Conservation (phyloP, 768 basidiomycete genomes). For the Boletus subparvulus region DNA sequence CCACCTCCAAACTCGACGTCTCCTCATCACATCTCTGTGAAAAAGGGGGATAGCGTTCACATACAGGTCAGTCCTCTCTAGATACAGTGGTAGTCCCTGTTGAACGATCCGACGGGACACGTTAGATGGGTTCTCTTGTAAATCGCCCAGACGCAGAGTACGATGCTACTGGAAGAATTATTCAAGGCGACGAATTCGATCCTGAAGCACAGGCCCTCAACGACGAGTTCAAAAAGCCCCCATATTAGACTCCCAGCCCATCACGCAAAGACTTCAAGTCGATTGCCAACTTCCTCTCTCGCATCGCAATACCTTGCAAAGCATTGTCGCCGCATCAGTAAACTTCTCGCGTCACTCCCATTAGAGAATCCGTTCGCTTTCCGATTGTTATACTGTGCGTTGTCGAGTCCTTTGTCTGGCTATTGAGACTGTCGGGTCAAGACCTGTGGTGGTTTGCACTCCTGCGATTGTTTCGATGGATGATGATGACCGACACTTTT, state of each 20-base stretch:
- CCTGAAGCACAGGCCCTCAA: slow-evolving; percentile 58
- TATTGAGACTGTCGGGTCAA: not conserved
- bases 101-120: slow-evolving; percentile 7
- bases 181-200: slow-evolving; percentile 49
- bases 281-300: not conserved
- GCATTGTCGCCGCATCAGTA: not conserved
- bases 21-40: slow-evolving; percentile 31
- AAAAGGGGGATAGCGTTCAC: slow-evolving; percentile 52
- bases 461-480: not conserved
- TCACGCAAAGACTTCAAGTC: not conserved
- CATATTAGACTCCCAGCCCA: slow-evolving; percentile 30
- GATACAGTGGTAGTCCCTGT: not conserved
- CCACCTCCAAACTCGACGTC: slow-evolving; percentile 34
- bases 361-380: not conserved
- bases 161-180: slow-evolving; percentile 55
- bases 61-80: slow-evolving; percentile 47
- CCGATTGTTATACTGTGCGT: not conserved
- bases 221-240: slow-evolving; percentile 64
- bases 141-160: slow-evolving; percentile 49
- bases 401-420: not conserved
- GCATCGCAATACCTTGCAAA: not conserved
- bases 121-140: slow-evolving; percentile 69
- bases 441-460: not conserved
- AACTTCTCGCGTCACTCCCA: not conserved
- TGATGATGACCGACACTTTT: not conserved